phyloP scores from a whole-genome alignment of 1,139 yeast species.

The Yamadazyma sp. region DNA sequence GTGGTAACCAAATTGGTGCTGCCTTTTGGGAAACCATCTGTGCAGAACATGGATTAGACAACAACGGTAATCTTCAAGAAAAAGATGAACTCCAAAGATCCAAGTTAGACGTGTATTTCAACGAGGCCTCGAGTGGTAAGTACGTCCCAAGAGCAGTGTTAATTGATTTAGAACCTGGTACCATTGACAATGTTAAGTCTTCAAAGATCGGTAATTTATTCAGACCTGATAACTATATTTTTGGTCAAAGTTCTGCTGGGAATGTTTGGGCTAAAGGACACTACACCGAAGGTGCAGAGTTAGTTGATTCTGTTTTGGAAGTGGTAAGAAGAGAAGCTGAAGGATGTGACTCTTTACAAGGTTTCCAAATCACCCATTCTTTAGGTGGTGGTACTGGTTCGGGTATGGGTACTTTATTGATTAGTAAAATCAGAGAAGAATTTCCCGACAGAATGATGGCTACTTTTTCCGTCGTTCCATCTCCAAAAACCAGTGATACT shows the following conservation, averaged over 20 bases:
- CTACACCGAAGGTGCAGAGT: conserved; percentile 94
- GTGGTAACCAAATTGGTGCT: conserved; percentile 99
- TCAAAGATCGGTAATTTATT: conserved; percentile 79
- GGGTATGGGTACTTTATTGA: conserved; percentile 88
- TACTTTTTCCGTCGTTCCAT: conserved; percentile 88
- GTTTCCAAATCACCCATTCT: conserved; percentile 91
- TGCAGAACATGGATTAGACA: conserved; percentile 94
- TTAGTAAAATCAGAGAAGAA: conserved; percentile 81
- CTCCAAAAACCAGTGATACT: conserved; percentile 88
- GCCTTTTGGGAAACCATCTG: conserved; percentile 98
- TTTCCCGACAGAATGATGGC: conserved; percentile 96
- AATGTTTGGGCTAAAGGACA: conserved; percentile 97
- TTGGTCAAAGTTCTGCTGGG: conserved; percentile 91
- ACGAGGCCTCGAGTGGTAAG: conserved; percentile 73
- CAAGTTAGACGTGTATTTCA: conserved; percentile 51
- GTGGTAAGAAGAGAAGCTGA: conserved; percentile 92
- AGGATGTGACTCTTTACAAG: conserved; percentile 88
- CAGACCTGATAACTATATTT: conserved; percentile 88
- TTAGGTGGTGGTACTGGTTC: conserved; percentile 98
- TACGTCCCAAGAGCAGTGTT: conserved; percentile 93
- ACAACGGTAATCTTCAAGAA: conserved; percentile 75
- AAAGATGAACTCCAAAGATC: conserved; percentile 64
- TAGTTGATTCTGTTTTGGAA: conserved; percentile 85
- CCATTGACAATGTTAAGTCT: conserved; percentile 79
- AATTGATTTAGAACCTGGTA: conserved; percentile 92